A percentile compares a stretch with the other conserved stretches of the same genome.
Conservation (phyloP, 2,329 filamentous ascomycete species). For the Chrysoporthe puriensis region DNA sequence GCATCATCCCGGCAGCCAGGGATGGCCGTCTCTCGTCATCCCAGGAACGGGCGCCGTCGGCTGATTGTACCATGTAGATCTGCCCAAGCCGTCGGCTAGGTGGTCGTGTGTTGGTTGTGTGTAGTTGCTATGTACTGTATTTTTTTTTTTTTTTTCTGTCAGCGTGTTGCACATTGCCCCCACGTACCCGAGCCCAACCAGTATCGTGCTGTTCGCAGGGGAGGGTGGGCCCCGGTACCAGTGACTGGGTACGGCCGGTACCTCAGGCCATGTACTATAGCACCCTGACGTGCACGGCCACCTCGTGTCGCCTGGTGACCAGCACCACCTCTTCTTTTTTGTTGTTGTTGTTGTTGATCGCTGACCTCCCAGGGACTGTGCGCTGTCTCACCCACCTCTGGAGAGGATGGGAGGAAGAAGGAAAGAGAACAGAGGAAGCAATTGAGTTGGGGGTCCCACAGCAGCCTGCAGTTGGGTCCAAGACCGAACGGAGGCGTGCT, state of each 20-base stretch:
- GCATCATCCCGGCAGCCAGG: neutral
- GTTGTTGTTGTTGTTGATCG: neutral
- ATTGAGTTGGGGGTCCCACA: no score
- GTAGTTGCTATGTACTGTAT: no score
- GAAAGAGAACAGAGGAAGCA: no score
- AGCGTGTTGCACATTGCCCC: neutral
- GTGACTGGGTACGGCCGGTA: neutral
- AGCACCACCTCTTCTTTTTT: neutral
- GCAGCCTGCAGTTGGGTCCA: neutral
- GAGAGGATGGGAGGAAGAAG: no score
- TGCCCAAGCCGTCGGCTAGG: no score
- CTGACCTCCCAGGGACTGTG: neutral
- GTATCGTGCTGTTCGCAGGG: neutral
- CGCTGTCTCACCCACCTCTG: no score
- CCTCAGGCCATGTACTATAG: neutral
- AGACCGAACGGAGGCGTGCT: no score
- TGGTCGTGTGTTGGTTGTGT: no score
- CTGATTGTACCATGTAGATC: no score
- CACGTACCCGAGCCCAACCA: neutral
- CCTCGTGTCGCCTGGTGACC: slow-evolving; percentile 12
- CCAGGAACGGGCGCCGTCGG: no score
- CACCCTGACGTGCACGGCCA: neutral
- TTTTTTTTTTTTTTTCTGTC: no score
- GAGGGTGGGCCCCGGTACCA: neutral
- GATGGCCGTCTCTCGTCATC: no score